Evolutionary conservation across 768 basidiomycete species (phyloP), one percentile per base, ranked within the genome.

Genomic region (Russula lepida): DNA sequence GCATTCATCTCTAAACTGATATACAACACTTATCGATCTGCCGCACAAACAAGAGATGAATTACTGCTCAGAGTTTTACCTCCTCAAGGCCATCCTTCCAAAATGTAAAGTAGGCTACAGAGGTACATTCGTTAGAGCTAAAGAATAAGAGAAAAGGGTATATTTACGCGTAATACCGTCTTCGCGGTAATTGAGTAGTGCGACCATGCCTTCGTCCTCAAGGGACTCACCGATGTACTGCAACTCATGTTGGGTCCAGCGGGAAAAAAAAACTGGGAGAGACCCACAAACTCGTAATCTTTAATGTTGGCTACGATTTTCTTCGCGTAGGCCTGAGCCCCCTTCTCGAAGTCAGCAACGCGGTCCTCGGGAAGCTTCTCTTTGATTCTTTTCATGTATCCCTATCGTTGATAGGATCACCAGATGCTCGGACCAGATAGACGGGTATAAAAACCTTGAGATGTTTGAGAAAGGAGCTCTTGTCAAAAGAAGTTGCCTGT

Each of bases 21-120:
- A 55, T 55, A 64, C 59, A 61, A 51, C 39, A 39, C 49, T 50
- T 51, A 30, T 65, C 9, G 57, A 62, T 49, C 53, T 56, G 46
- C 66, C 53, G 49, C 54, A 59, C 53, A 35, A 55, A 25, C n/a
- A 64, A 53, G 44, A 41, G 9, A 50, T 15, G 48, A 27, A 56
- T 64, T 33, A 66, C 70, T 71, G 15, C 41, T 70, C 69, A 92
- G 64, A 85, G 79, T 74, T 93, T 93, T 62, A 81, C 70, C 73
- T 84, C 80, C 76, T 94, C 92, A 66, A 94, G 74, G 41, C 97
- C 95, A 75, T 98, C 84, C 77, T 89, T 95, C 95, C 95, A 98
- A 81, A 95, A 90, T 33, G 87, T 94, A 74, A 95, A 84, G 73
- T 89, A 95, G 54, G 92, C 92, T 88, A 67, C 51, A 53, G 61